These are phyloP conservation scores for Arachis stenosperma DNA, from an alignment of 306 rosid species.

Conservation along the genomic window DNA sequence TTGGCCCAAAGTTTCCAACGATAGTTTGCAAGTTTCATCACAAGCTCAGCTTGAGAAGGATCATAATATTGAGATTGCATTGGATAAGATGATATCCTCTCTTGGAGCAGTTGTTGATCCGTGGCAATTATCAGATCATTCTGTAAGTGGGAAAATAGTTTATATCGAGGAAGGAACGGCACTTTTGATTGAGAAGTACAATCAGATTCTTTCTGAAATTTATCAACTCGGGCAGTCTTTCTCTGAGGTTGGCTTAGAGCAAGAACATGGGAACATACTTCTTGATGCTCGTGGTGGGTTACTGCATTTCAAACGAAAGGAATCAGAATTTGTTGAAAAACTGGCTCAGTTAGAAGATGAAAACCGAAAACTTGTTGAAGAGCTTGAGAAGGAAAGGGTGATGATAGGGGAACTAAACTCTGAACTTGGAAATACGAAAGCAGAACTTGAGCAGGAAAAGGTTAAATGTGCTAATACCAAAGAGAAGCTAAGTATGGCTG, in stretches of 20 bases:
- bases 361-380: slow-evolving; percentile 64
- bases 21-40: slow-evolving; percentile 42
- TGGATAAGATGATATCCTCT: slow-evolving; percentile 60
- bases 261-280: slow-evolving; percentile 52
- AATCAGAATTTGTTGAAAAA: slow-evolving; percentile 55
- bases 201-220: slow-evolving; percentile 61
- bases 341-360: slow-evolving; percentile 61
- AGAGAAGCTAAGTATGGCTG: slow-evolving; percentile 96
- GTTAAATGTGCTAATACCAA: slow-evolving; percentile 62
- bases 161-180: slow-evolving; percentile 62
- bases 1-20: slow-evolving; percentile 45
- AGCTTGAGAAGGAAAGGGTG: slow-evolving; percentile 62
- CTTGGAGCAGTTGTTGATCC: slow-evolving; percentile 58
- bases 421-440: slow-evolving; percentile 64
- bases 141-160: slow-evolving; percentile 56
- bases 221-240: slow-evolving; percentile 63
- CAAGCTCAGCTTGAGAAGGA: slow-evolving; percentile 54
- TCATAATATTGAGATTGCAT: slow-evolving; percentile 45
- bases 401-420: slow-evolving; percentile 52
- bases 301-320: slow-evolving; percentile 69
- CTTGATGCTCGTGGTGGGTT: slow-evolving; percentile 62
- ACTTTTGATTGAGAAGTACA: slow-evolving; percentile 59
- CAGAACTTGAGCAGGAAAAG: slow-evolving; percentile 87
- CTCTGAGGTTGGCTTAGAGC: slow-evolving; percentile 51
- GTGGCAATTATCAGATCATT: slow-evolving; percentile 53